Evolutionary conservation across 331 rosid species (phyloP).

Genomic region (Arachis monticola): DNA sequence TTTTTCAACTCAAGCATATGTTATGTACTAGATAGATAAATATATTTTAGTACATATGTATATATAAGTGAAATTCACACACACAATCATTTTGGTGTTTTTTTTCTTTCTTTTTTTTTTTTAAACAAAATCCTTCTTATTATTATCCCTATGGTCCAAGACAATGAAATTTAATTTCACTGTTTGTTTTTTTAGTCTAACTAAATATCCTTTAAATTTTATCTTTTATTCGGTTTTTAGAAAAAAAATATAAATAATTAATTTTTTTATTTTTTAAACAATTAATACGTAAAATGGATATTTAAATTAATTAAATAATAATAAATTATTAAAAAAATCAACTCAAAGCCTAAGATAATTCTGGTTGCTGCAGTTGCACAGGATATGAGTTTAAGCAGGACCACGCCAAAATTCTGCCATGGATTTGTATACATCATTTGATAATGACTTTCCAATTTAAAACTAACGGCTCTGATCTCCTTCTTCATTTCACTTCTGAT

Average conservation of each 20-base stretch:
- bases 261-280: too few relatives aligned
- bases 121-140: neutral
- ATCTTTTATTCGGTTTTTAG: too few relatives aligned
- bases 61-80: neutral
- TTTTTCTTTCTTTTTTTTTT: neutral
- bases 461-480: conserved; percentile 51
- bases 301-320: too few relatives aligned
- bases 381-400: conserved; percentile 51
- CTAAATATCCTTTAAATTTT: too few relatives aligned
- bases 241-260: too few relatives aligned
- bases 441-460: conserved; percentile 65
- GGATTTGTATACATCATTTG: conserved; percentile 63
- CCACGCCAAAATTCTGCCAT: conserved; percentile 67
- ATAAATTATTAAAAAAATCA: too few relatives aligned
- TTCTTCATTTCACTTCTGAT: conserved; percentile 11
- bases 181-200: too few relatives aligned
- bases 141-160: conserved; percentile 24
- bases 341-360: conserved; percentile 4
- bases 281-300: too few relatives aligned
- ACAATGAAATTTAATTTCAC: conserved; percentile 18
- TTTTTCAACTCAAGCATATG: conserved; percentile 35
- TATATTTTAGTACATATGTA: neutral
- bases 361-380: conserved; percentile 42
- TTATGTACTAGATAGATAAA: neutral
- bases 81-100: neutral